phyloP scores from a whole-genome alignment of 345 rosid genomes.

The Alliaria petiolata region DNA sequence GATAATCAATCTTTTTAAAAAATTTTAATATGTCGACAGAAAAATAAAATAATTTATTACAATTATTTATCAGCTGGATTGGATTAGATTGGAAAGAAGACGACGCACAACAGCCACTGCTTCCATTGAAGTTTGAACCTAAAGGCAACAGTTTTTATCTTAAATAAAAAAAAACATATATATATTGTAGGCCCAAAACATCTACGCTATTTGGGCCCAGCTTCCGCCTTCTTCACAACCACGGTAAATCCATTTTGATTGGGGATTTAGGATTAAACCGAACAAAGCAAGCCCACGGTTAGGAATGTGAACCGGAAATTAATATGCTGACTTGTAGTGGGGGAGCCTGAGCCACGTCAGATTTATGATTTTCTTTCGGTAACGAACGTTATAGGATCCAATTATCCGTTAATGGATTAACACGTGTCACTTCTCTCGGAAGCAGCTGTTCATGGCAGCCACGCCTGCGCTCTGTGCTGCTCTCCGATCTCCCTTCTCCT shows the following conservation, averaged over 20 bases:
- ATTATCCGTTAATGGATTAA: constrained; percentile 20
- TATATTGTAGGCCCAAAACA: constrained; percentile 8
- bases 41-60: neutral
- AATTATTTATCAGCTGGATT: neutral
- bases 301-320: neutral
- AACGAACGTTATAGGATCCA: neutral
- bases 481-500: constrained; percentile 11
- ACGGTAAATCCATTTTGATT: neutral
- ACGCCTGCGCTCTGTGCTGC: constrained; percentile 10
- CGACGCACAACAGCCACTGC: constrained; percentile 32
- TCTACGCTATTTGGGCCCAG: neutral
- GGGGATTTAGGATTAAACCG: neutral
- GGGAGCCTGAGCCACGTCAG: constrained; percentile 23
- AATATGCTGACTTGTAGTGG: neutral
- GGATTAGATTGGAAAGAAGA: constrained; percentile 1
- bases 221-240: neutral
- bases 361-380: neutral
- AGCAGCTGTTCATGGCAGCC: constrained; percentile 35
- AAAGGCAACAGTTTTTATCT: neutral
- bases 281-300: neutral
- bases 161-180: neutral
- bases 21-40: neutral
- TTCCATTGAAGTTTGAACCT: constrained; percentile 21
- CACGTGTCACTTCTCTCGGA: constrained; percentile 24
- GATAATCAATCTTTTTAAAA: neutral